phyloP scores from a whole-genome alignment of 1,139 yeast genomes.

The Kodamaea anthophila region DNA sequence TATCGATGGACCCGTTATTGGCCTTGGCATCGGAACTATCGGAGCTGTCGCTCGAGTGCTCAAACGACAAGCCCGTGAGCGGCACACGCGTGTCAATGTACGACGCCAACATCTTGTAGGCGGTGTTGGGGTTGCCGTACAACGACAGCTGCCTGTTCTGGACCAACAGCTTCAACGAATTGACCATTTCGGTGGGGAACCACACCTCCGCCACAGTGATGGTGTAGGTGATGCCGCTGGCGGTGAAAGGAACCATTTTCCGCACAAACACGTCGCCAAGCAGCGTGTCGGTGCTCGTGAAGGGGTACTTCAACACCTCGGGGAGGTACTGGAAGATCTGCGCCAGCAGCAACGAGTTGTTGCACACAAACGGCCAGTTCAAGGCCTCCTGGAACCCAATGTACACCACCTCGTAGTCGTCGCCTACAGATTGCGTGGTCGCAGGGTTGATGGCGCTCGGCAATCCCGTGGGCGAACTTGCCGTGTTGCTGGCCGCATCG shows the following conservation, averaged over 20 bases:
- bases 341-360: constrained; percentile 61
- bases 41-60: constrained; percentile 14
- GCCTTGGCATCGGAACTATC: constrained; percentile 3
- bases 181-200: constrained; percentile 50
- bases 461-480: constrained; percentile 45
- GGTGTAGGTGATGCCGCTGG: constrained; percentile 46
- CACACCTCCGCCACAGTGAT: constrained; percentile 75
- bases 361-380: constrained; percentile 68
- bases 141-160: constrained; percentile 39
- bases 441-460: constrained; percentile 66
- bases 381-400: constrained; percentile 66
- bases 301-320: constrained; percentile 47
- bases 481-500: constrained; percentile 22
- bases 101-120: constrained; percentile 43
- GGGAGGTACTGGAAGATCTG: constrained; percentile 74
- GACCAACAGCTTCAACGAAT: constrained; percentile 39
- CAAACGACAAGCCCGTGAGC: constrained; percentile 42
- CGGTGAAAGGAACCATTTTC: constrained; percentile 60
- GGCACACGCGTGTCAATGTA: constrained; percentile 64
- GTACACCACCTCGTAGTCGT: constrained; percentile 49
- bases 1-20: constrained; percentile 39
- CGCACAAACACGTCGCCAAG: constrained; percentile 44
- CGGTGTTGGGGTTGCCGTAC: constrained; percentile 44
- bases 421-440: constrained; percentile 39
- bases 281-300: constrained; percentile 22